phyloP scores from a whole-genome alignment of 371 early-diverging fungal genomes.

The Mortierella sp. region DNA sequence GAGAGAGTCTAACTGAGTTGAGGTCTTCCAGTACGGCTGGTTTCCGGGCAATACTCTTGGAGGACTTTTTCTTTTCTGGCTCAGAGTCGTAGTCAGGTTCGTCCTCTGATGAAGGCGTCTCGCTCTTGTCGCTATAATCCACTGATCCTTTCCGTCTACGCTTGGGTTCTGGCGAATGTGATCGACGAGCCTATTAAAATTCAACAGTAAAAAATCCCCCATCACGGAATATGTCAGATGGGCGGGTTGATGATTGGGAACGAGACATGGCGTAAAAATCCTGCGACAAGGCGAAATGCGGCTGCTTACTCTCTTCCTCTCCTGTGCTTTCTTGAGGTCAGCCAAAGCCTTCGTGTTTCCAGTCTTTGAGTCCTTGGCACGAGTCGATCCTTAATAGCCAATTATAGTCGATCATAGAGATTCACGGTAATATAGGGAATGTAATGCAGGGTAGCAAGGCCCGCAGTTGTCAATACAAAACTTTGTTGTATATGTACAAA shows the following conservation, averaged over 20 bases:
- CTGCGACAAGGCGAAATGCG: no score
- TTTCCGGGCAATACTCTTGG: slow-evolving; percentile 58
- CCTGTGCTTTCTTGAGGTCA: slow-evolving; percentile 52
- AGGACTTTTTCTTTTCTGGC: slow-evolving; percentile 48
- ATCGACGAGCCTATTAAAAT: slow-evolving; percentile 38
- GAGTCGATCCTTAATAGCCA: slow-evolving; percentile 33
- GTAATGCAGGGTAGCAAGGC: neutral
- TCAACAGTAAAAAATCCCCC: neutral
- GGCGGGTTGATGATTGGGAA: neutral
- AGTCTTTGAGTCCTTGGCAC: slow-evolving; percentile 65
- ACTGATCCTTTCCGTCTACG: slow-evolving; percentile 46
- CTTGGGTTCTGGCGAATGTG: slow-evolving; percentile 51
- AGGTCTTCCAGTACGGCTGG: slow-evolving; percentile 72
- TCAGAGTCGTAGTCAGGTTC: slow-evolving; percentile 51
- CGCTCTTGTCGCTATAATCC: slow-evolving; percentile 53
- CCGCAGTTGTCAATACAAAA: neutral
- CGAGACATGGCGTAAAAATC: neutral
- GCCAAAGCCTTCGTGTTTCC: slow-evolving; percentile 50
- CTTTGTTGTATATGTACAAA: slow-evolving; percentile 3
- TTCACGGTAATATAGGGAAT: neutral
- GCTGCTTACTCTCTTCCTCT: slow-evolving; percentile 49
- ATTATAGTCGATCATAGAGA: neutral
- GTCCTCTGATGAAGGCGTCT: slow-evolving; percentile 37
- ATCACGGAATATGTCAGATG: neutral
- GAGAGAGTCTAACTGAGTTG: slow-evolving; percentile 67